Conservation (phyloP, 768 basidiomycete genomes). For the Psilocybe cyanescens region DNA sequence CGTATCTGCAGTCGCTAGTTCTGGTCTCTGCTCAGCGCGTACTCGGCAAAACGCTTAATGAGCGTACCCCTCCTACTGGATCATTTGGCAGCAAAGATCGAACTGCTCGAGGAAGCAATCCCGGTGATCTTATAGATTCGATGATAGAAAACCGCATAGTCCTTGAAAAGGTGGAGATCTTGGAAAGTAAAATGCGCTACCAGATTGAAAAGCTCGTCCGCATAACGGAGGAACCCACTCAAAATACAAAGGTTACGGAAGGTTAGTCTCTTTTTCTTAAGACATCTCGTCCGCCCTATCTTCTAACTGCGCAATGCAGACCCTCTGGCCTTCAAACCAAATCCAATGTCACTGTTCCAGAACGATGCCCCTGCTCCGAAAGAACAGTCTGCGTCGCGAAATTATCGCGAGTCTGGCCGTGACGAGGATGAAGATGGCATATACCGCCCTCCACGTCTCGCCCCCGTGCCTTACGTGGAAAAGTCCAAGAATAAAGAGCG, state of each 20-base stretch:
- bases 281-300: background rate
- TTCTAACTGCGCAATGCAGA: slow-evolving; percentile 49
- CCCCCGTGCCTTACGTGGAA: slow-evolving; percentile 82
- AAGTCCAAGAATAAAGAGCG: slow-evolving; percentile 50
- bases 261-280: slow-evolving; percentile 46
- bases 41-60: slow-evolving; percentile 63
- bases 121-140: slow-evolving; percentile 79
- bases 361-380: slow-evolving; percentile 38
- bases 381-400: slow-evolving; percentile 34
- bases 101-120: slow-evolving; percentile 52
- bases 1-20: slow-evolving; percentile 83
- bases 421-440: slow-evolving; percentile 46
- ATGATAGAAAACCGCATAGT: slow-evolving; percentile 81
- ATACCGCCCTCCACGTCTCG: slow-evolving; percentile 87
- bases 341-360: slow-evolving; percentile 73
- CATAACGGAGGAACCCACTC: slow-evolving; percentile 65
- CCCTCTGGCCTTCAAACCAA: slow-evolving; percentile 90
- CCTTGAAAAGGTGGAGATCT: slow-evolving; percentile 84
- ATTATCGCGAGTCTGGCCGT: slow-evolving; percentile 17
- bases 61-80: slow-evolving; percentile 49
- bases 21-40: slow-evolving; percentile 74
- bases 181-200: slow-evolving; percentile 90
- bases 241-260: slow-evolving; percentile 48
- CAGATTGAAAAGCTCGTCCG: slow-evolving; percentile 95
- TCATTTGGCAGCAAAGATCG: slow-evolving; percentile 61